Base-by-base conservation (phyloP, 2,329 filamentous ascomycete species). In the Aureobasidium uvarum region DNA sequence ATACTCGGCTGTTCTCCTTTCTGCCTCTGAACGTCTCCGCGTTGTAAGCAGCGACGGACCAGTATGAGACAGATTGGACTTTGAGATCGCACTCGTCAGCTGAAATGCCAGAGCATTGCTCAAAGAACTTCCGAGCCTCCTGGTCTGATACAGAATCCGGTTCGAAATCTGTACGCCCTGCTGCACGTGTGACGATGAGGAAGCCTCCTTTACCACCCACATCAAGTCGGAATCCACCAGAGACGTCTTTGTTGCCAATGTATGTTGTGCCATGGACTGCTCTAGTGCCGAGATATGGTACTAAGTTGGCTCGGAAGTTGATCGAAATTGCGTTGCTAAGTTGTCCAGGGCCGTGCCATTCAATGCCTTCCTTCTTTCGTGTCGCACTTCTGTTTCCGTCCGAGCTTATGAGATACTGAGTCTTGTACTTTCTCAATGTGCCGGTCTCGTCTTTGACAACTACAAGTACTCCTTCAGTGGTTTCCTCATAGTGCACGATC, bases 261-360 rank as follows among this genome's bases (percentile, higher is more conserved):
- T 72, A 72, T n/a, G 70, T 72, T 18, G 69, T 67, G 16, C 69
- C 70, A 68, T 67, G 64, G 64, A 70, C 41, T 36, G 66, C 28
- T 65, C 66, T 28, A 8, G 50, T 54, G 2, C 50, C 50, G 1
- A 54, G 33, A 38, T 36, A 54, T 2, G 50, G 50, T 11, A 38
- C 50, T 38, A 70, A 48, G 38, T 71, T 65, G 14, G 69, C 70
- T 51, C 69, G 67, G 62, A 70, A 71, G 62, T 71, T 70, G 54
- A 72, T 71, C 3, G 70, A 70, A 23, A 72, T 60, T 20, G 66
- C 65, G 20, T 69, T 56, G n/a, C 50, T 60, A 0, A 71, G 50
- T 20, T 70, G 43, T 2, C 70, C 69, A 60, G 67, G 69, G 10
- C 70, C 69, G 23, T 54, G n/a, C 64, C 67, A 68, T 11, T 67